These are phyloP conservation scores for Sarcodon aspratus DNA, from an alignment of 768 basidiomycete genomes.

Conservation along the genomic window DNA sequence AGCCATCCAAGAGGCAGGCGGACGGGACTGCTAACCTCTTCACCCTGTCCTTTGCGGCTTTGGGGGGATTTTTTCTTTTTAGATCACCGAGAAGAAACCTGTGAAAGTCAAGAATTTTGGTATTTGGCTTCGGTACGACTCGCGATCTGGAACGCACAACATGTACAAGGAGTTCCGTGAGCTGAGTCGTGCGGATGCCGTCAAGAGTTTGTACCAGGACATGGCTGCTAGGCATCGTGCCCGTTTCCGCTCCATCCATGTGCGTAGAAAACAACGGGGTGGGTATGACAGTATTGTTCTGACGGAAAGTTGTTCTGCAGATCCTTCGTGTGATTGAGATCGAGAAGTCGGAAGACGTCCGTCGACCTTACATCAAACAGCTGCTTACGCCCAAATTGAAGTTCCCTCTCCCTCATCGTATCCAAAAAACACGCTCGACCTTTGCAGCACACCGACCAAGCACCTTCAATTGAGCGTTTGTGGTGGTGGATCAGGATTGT, in stretches of 20 bases:
- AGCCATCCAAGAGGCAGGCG: slow-evolving; percentile 84
- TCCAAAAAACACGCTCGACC: slow-evolving; percentile 65
- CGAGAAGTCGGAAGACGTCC: slow-evolving; percentile 82
- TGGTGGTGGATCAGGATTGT: too few species aligned
- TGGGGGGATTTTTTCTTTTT: slow-evolving; percentile 16
- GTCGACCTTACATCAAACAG: slow-evolving; percentile 98
- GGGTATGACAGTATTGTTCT: background rate
- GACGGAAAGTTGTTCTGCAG: slow-evolving; percentile 25
- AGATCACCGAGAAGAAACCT: slow-evolving; percentile 98
- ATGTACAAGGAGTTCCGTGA: slow-evolving; percentile 99
- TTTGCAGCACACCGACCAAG: slow-evolving; percentile 71
- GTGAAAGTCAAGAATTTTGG: slow-evolving; percentile 99
- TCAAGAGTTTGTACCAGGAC: slow-evolving; percentile 96
- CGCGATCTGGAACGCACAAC: slow-evolving; percentile 99
- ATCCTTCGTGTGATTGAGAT: slow-evolving; percentile 97
- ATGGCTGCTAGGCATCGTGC: slow-evolving; percentile 99
- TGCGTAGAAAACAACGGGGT: slow-evolving; percentile 25
- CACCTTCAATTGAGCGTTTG: slow-evolving; percentile 36
- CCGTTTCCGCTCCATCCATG: slow-evolving; percentile 97
- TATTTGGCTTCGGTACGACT: slow-evolving; percentile 99
- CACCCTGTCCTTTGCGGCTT: slow-evolving; percentile 10
- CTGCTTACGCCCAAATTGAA: slow-evolving; percentile 82
- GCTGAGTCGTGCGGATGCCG: slow-evolving; percentile 86
- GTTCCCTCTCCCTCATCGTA: slow-evolving; percentile 94
- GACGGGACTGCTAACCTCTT: slow-evolving; percentile 35